Evolutionary conservation across 306 rosid species (phyloP), one percentile per base, ranked within the genome.

Genomic region (Glycyrrhiza uralensis): DNA sequence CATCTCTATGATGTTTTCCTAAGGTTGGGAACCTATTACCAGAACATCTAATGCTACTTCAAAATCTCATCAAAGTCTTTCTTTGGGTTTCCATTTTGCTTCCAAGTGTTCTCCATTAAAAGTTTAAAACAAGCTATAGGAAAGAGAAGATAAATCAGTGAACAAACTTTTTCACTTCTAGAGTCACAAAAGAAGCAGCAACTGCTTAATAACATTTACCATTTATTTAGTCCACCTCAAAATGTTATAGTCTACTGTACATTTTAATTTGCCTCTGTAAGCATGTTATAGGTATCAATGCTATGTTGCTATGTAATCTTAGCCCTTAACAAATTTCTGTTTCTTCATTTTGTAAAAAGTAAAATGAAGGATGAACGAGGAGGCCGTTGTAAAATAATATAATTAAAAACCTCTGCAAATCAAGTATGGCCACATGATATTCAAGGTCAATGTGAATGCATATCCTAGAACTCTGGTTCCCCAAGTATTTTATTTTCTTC

Each of bases 1-100:
- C 74, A 59, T 85, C 89, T 81, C 92, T 85, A 42, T 76, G 80
- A 87, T 87, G 87, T 74, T 85, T 85, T 41, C 92, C 89, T 52
- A 85, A 80, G 44, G 80, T 78, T 54, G 80, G 83, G 1, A 76
- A 82, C 79, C 72, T 77, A 64, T 70, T 77, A 52, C 82, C 76
- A 10, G 83, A 78, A 70, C 70, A 73, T n/a, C n/a, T n/a, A n/a
- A n/a, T n/a, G n/a, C n/a, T 64, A 55, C 15, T 42, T 52, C 30
- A 28, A 18, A 72, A 64, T 39, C 24, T 36, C 19, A 55, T 69
- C 51, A 20, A 60, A 38, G 38, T 36, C 35, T 58, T 10, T 52
- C 8, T 36, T 29, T 20, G 17, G 19, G 30, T 12, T 69, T 49
- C 45, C 5, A 1, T 58, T 56, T 47, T 60, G 5, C 51, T 49